Evolutionary conservation across 2,329 filamentous ascomycete genomes (phyloP), one percentile per base, ranked within the genome.

Genomic region (Rutstroemia sp.): DNA sequence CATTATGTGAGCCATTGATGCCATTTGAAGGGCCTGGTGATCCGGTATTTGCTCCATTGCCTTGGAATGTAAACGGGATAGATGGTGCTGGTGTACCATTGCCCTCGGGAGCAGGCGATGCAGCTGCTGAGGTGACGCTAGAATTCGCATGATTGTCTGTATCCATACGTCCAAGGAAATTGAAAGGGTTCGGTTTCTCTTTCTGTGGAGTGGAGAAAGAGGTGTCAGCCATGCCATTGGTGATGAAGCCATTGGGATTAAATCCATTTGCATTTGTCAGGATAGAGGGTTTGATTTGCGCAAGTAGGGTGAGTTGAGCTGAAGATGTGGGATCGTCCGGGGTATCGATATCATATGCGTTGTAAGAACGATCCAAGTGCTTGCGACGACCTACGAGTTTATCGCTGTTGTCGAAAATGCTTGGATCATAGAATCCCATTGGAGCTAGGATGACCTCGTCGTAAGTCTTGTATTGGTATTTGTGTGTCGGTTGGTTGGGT

Each of bases 391-490:
- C 86, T 19, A 79, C 76, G 10, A 97, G 80, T 75, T 99, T 99
- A 38, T 80, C 74, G 27, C 80, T 83, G 65, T 91, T 87, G 68
- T 95, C 89, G 64, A 97, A 96, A 54, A 96, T 87, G 2, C 81
- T 76, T 0, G 94, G 92, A 58, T 92, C 88, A 70, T 95, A 96
- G 66, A 92, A 88, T n/a, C 91, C 92, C 86, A 96, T 90, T 1
- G 92, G 88, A 0, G 94, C 88, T n/a, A 99, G 78, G 64, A 95
- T 89, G 21, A 95, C 88, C 71, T 97, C 94, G 64, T 99, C 94
- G 67, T 97, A 99, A 0, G 89, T 92, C 76, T 97, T 97, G 78
- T 96, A 97, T 42, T 85, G 83, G 72, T 95, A 97, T 72, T 96
- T 96, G 61, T 86, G 82, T 1, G 94, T 99, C 51, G 94, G 87